Evolutionary conservation across 352 stramenopile species (phyloP), one percentile per base, ranked within the genome.

Genomic region (Poterioochromonas sp.): DNA sequence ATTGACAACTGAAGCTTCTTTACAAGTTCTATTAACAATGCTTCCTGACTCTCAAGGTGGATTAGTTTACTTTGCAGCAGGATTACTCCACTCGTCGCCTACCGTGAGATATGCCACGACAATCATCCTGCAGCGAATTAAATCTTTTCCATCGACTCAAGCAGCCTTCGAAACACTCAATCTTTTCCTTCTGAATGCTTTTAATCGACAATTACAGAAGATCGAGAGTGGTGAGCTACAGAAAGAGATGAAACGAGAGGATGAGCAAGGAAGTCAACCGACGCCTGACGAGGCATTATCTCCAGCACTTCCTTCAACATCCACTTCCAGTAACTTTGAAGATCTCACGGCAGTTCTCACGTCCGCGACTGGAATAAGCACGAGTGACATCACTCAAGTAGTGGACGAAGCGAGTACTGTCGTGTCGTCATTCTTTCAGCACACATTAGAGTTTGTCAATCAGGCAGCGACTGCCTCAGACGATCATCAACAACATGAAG

Each of bases 41-140:
- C 29, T 78, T 22, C 71, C 71, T 53, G 71, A 68, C 8, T 64
- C 49, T n/a, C 41, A 69, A 37, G 71, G 47, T 29, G 47, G 71
- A 44, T 26, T 78, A 18, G 2, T 22, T 34, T 18, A 40, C 2
- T 15, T 78, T 53, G 71, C 71, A 37, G 20, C 35, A 15, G 71
- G 71, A 37, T 26, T 78, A 20, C 37, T 78, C 20, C 71, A 78
- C 29, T 0, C 3, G 12, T 60, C 2, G 8, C 47, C 71, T 35
- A 12, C 29, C 15, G 37, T 78, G 5, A 29, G 47, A 15, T 51
- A 39, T 1, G 49, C 3, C n/a, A 74, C 65, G 8, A 22, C 29
- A 34, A 1, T 8, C 8, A 35, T 74, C 0, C 29, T 74, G 37
- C 51, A 74, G 22, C 40, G 65, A n/a, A 35, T 74, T 39, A 1